Evolutionary conservation across 2,329 filamentous ascomycete species (phyloP).

Genomic region (Magnaporthiopsis poae): DNA sequence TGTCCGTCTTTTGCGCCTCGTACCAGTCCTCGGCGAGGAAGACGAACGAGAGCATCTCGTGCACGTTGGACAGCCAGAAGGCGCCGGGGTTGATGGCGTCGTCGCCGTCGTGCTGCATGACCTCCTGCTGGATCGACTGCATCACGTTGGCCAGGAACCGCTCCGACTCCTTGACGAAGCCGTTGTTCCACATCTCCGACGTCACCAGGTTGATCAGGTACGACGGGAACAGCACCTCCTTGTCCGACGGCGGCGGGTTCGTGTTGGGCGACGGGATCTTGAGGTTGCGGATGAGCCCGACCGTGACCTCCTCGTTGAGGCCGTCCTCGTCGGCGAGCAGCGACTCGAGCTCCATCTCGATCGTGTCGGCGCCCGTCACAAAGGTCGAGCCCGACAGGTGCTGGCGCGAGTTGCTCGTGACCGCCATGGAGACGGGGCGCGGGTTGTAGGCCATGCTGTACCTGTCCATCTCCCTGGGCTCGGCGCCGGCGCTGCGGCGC

Average conservation of each 20-base stretch:
- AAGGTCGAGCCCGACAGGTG: conserved; percentile 63
- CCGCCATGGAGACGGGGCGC: conserved; percentile 89
- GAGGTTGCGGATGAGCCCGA: conserved; percentile 89
- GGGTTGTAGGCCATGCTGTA: conserved; percentile 91
- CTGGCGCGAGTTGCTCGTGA: conserved; percentile 53
- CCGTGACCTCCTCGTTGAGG: conserved; percentile 90
- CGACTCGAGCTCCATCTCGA: conserved; percentile 89
- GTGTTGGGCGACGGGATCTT: conserved; percentile 87
- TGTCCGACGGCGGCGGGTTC: conserved; percentile 85
- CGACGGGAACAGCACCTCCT: conserved; percentile 95
- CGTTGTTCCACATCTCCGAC: conserved; percentile 99
- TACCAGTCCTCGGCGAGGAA: conserved; percentile 99
- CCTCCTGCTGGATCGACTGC: conserved; percentile 98
- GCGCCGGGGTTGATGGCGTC: conserved; percentile 94
- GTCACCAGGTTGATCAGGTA: conserved; percentile 98
- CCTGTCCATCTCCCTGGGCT: conserved; percentile 74
- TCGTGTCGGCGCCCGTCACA: conserved; percentile 72
- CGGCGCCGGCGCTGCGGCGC: conserved; percentile 79
- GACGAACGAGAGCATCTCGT: conserved; percentile 99
- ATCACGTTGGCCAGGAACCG: conserved; percentile 98
- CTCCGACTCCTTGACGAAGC: conserved; percentile 98
- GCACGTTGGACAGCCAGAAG: conserved; percentile 98
- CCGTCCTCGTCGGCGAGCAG: conserved; percentile 91
- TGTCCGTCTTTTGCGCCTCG: conserved; percentile 96
- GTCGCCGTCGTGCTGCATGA: conserved; percentile 97